A percentile compares a stretch with the other conserved stretches of the same genome.
phyloP scores from a whole-genome alignment of 192 early-diverging fungal species.

The Coemansia reversa region DNA sequence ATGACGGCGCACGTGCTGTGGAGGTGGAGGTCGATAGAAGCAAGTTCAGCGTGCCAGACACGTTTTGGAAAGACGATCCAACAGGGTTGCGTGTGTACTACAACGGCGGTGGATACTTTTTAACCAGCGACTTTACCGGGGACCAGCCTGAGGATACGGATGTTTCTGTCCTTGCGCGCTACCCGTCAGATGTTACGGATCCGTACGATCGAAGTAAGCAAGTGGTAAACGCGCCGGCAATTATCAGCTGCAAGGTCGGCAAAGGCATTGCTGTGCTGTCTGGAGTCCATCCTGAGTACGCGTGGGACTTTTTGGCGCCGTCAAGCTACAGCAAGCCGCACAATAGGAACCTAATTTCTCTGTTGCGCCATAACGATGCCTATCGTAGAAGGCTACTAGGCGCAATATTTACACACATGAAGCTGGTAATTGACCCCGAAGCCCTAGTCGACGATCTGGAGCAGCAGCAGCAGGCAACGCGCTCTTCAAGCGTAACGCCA shows the following conservation, averaged over 20 bases:
- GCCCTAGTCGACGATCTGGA: conserved; percentile 27
- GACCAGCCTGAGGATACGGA: conserved; percentile 15
- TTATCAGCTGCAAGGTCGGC: conserved; percentile 69
- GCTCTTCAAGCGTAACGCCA: conserved; percentile 27
- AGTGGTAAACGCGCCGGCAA: conserved; percentile 53
- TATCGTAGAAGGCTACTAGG: conserved; percentile 59
- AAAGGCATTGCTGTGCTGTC: conserved; percentile 67
- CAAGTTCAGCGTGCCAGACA: conserved; percentile 21
- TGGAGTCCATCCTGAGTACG: conserved; percentile 85
- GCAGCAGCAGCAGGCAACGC: conserved; percentile 17
- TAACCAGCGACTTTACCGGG: conserved; percentile 36
- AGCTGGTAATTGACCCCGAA: conserved; percentile 63
- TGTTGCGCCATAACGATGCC: conserved; percentile 52
- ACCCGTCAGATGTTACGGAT: conserved; percentile 42
- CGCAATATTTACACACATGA: conserved; percentile 58
- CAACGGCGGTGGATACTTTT: conserved; percentile 75
- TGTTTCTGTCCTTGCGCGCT: conserved; percentile 40
- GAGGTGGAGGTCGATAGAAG: conserved; percentile 45
- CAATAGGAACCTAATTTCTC: conserved; percentile 54
- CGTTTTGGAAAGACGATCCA: conserved; percentile 47
- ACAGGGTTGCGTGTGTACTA: conserved; percentile 58
- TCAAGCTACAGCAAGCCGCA: conserved; percentile 50
- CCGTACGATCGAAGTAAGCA: conserved; percentile 30
- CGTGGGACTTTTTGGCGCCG: conserved; percentile 57
- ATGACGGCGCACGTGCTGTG: conserved; percentile 69